These are phyloP conservation scores for Penicillium waksmanii DNA, from an alignment of 495 filamentous ascomycete species.

Conservation along the genomic window DNA sequence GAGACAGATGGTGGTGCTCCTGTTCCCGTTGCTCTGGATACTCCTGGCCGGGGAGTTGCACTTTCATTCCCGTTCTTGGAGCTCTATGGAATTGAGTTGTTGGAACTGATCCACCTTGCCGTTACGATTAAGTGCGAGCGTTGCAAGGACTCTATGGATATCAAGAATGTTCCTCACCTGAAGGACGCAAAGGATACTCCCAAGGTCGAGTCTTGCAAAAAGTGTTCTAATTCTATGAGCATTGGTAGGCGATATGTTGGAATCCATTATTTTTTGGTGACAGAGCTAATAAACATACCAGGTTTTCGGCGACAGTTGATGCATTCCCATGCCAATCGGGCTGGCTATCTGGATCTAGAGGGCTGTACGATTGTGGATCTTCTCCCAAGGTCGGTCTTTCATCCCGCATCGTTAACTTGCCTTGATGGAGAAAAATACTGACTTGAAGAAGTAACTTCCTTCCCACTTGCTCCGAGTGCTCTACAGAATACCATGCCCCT, in stretches of 20 bases:
- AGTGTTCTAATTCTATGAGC: constrained; percentile 72
- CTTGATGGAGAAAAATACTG: neutral
- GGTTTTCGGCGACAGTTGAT: constrained; percentile 75
- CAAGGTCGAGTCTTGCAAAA: constrained; percentile 65
- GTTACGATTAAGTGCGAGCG: constrained; percentile 81
- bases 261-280: neutral
- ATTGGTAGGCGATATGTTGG: constrained; percentile 44
- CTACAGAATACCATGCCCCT: constrained; percentile 62
- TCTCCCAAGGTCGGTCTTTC: constrained; percentile 66
- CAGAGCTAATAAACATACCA: constrained; percentile 19
- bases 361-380: constrained; percentile 80
- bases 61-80: constrained; percentile 84
- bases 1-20: constrained; percentile 51
- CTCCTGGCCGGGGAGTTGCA: constrained; percentile 67
- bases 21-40: constrained; percentile 35
- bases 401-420: constrained; percentile 1
- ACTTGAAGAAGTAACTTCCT: constrained; percentile 65
- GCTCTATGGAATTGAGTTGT: constrained; percentile 78
- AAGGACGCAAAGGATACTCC: constrained; percentile 42
- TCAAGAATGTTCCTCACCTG: constrained; percentile 63
- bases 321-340: constrained; percentile 74
- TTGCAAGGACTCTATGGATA: constrained; percentile 77
- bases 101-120: constrained; percentile 71
- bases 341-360: constrained; percentile 81
- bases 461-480: constrained; percentile 82